Evolutionary conservation across 2,329 filamentous ascomycete species (phyloP).

Genomic region (Coniella vitis): DNA sequence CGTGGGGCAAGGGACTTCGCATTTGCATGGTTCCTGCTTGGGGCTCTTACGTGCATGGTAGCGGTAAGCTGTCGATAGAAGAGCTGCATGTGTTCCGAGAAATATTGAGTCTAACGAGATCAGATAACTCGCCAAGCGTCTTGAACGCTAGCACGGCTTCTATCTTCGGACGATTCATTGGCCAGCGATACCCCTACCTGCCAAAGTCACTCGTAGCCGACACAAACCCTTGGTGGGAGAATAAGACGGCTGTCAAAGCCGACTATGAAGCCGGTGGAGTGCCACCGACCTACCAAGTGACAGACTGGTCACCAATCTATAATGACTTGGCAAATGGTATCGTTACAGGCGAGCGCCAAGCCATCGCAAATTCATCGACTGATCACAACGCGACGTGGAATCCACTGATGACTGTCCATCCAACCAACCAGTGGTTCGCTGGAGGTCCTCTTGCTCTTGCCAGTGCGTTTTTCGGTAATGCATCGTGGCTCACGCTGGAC

Average conservation of each 20-base stretch:
- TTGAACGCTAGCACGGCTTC: slow-evolving; percentile 12
- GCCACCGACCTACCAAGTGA: slow-evolving; percentile 8
- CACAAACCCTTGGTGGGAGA: slow-evolving; percentile 20
- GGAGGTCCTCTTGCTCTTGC: slow-evolving; percentile 17
- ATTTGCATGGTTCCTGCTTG: slow-evolving; percentile 14
- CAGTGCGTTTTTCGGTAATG: slow-evolving; percentile 15
- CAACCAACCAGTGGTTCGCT: slow-evolving; percentile 20
- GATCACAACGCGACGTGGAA: not conserved
- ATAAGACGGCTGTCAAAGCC: slow-evolving; percentile 18
- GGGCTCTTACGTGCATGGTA: slow-evolving; percentile 17
- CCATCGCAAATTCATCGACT: too few species aligned
- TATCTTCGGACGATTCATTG: slow-evolving; percentile 20
- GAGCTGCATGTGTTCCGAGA: too few species aligned
- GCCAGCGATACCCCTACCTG: slow-evolving; percentile 20
- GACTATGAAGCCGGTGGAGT: slow-evolving; percentile 18
- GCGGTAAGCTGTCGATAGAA: slow-evolving; percentile 10
- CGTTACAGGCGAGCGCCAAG: slow-evolving; percentile 10
- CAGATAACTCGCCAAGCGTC: too few species aligned
- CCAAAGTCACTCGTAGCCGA: slow-evolving; percentile 20
- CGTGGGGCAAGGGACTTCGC: slow-evolving; percentile 16
- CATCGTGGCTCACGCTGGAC: slow-evolving; percentile 19
- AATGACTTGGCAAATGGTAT: slow-evolving; percentile 19
- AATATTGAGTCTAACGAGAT: not conserved
- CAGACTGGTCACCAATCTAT: slow-evolving; percentile 18
- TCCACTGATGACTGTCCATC: slow-evolving; percentile 19